phyloP scores from a whole-genome alignment of 345 rosid genomes.

The Brassica juncea region DNA sequence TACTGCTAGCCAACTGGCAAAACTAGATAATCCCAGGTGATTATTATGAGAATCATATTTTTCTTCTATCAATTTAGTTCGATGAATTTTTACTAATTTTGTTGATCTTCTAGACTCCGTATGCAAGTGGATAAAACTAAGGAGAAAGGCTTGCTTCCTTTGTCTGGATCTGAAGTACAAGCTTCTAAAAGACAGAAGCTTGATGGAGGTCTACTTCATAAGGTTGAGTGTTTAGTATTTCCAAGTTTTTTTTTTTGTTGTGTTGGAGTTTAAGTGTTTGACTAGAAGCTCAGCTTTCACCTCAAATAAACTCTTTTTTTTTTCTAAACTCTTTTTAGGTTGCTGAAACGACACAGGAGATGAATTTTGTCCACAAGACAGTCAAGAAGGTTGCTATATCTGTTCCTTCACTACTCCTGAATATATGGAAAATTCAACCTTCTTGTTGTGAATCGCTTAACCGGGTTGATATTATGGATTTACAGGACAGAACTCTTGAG shows the following conservation, averaged over 20 bases:
- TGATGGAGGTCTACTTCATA: slow-evolving; percentile 75
- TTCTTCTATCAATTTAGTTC: not conserved
- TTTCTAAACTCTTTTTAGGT: slow-evolving; percentile 45
- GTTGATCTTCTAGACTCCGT: slow-evolving; percentile 28
- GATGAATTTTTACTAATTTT: not conserved
- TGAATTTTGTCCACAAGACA: slow-evolving; percentile 72
- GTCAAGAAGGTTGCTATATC: slow-evolving; percentile 59
- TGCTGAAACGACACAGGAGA: slow-evolving; percentile 57
- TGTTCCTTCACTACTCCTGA: slow-evolving; percentile 8
- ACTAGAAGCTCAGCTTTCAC: slow-evolving; percentile 9
- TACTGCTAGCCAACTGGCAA: slow-evolving; percentile 84
- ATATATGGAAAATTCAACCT: slow-evolving; percentile 3
- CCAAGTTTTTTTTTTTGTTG: not conserved
- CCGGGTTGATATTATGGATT: slow-evolving; percentile 21
- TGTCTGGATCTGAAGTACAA: slow-evolving; percentile 68
- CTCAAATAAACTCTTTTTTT: slow-evolving; percentile 18
- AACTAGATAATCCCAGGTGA: slow-evolving; percentile 75
- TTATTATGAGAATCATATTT: not conserved
- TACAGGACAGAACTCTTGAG: slow-evolving; percentile 58
- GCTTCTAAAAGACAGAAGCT: slow-evolving; percentile 96
- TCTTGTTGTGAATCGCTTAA: not conserved
- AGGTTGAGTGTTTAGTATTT: slow-evolving; percentile 49
- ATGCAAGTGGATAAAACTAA: slow-evolving; percentile 38
- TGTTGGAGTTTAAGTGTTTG: not conserved
- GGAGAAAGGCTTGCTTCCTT: slow-evolving; percentile 49